Evolutionary conservation across 169 alveolate species (phyloP), one percentile per base, ranked within the genome.

Genomic region (Cryptosporidium bovis): DNA sequence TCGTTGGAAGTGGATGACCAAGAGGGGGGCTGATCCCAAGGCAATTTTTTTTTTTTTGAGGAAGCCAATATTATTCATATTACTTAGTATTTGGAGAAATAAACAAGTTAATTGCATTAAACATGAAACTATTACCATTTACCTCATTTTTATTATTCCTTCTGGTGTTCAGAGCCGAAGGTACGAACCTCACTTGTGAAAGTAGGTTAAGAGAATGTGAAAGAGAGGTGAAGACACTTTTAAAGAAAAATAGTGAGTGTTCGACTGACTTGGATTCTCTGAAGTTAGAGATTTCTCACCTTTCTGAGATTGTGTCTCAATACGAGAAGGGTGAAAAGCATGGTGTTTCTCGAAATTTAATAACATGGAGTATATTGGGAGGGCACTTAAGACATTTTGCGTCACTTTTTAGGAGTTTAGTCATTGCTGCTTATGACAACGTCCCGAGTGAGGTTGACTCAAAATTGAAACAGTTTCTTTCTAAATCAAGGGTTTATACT

Each of bases 141-240:
- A 40, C 4, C 48, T 40, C 48, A 40, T 8, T 40, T 40, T 40
- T 40, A 40, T 40, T 40, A 8, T 40, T 53, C 4, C 29, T 53
- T 53, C 0, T 53, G 44, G 1, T 62, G 6, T 15, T 20, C n/a
- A 27, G 46, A 15, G 33, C 18, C 7, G 5, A 10, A 27, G 71
- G 77, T 44, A 71, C 46, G 27, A 62, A 77, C 33, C 50, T 77
- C 18, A 58, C 87, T 36, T 77, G 77, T 36, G 87, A 77, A 24
- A 46, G 34, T 29, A 56, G 87, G 27, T 36, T 77, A 20, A 77
- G 51, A 60, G 87, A 77, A 56, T 77, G 87, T 56, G 87, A 77
- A 62, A 36, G 50, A 10, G 87, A 77, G 31, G 77, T 77, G 12
- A 77, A 62, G 64, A 29, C 77, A 40, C 71, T 77, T 12, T 40